phyloP scores from a whole-genome alignment of 352 stramenopile genomes.

The Pythium insidiosum region DNA sequence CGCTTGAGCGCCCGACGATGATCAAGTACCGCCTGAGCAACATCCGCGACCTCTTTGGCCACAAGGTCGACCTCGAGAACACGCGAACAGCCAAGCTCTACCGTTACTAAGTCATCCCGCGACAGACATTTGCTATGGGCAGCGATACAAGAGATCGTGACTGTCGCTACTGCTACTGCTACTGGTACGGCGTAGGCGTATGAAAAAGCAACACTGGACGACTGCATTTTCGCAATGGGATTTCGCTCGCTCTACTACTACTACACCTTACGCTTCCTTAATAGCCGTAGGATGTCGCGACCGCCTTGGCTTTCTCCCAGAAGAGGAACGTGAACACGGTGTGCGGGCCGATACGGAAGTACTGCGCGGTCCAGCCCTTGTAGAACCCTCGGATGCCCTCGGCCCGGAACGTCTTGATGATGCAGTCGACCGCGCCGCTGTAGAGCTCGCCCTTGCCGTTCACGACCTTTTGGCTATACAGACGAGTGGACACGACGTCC shows the following conservation, averaged over 20 bases:
- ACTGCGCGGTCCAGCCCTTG: constrained; percentile 84
- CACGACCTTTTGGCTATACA: constrained; percentile 86
- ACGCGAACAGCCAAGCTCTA: constrained; percentile 90
- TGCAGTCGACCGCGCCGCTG: constrained; percentile 63
- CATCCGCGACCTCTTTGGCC: constrained; percentile 99
- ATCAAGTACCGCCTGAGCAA: constrained; percentile 99
- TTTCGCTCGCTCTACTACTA: constrained; percentile 3
- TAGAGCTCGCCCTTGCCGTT: constrained; percentile 82
- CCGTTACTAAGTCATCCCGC: constrained; percentile 43
- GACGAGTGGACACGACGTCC: constrained; percentile 78
- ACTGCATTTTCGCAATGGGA: not conserved
- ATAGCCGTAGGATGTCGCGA: constrained; percentile 55
- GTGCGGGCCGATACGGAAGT: constrained; percentile 80
- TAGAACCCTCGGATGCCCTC: constrained; percentile 79
- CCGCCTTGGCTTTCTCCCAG: constrained; percentile 77
- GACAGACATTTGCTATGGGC: too few species aligned
- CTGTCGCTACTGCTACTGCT: too few species aligned
- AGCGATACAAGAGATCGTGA: too few species aligned
- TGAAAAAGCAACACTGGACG: too few species aligned
- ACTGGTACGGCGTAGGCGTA: too few species aligned
- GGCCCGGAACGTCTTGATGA: constrained; percentile 67
- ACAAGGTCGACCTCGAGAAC: constrained; percentile 98
- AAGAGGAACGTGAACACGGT: constrained; percentile 85
- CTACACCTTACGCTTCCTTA: too few species aligned
- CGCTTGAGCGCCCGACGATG: constrained; percentile 99